These are phyloP conservation scores for Russula compacta DNA, from an alignment of 768 basidiomycete genomes.

Conservation along the genomic window DNA sequence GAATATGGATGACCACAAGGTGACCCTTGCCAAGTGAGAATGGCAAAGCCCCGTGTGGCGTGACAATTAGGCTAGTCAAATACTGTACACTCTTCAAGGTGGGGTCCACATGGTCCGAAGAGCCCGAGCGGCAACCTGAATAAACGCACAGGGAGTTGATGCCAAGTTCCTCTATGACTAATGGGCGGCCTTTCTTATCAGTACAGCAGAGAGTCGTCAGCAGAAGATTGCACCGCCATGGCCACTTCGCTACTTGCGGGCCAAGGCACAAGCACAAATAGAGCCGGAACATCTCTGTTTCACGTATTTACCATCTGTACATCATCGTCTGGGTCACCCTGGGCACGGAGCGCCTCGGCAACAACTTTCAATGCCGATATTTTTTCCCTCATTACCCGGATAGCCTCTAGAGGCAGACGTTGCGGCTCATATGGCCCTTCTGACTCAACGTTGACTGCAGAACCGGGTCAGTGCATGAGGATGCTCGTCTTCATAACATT, in stretches of 20 bases:
- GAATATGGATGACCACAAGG: no score
- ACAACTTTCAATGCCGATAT: slow-evolving; percentile 50
- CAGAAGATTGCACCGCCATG: background rate
- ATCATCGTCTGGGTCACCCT: slow-evolving; percentile 32
- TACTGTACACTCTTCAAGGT: background rate
- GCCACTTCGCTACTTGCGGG: background rate
- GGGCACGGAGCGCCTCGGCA: slow-evolving; percentile 46
- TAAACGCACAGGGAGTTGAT: no score
- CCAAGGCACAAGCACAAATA: background rate
- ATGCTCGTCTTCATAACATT: background rate
- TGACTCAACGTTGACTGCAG: slow-evolving; percentile 80
- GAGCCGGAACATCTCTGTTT: background rate
- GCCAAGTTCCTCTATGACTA: background rate
- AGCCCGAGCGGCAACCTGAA: no score
- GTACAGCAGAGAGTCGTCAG: background rate
- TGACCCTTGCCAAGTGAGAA: background rate
- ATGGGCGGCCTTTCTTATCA: background rate
- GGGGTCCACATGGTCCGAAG: no score
- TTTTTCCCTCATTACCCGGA: slow-evolving; percentile 77
- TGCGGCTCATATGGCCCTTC: slow-evolving; percentile 84
- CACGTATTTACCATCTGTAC: slow-evolving; percentile 44
- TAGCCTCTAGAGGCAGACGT: slow-evolving; percentile 69
- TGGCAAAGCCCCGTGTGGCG: background rate
- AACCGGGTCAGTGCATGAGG: slow-evolving; percentile 3
- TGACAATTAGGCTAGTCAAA: background rate